Evolutionary conservation across 1,284 basidiomycete genomes (phyloP), one percentile per base, ranked within the genome.

Genomic region (Ustilago trichophora): DNA sequence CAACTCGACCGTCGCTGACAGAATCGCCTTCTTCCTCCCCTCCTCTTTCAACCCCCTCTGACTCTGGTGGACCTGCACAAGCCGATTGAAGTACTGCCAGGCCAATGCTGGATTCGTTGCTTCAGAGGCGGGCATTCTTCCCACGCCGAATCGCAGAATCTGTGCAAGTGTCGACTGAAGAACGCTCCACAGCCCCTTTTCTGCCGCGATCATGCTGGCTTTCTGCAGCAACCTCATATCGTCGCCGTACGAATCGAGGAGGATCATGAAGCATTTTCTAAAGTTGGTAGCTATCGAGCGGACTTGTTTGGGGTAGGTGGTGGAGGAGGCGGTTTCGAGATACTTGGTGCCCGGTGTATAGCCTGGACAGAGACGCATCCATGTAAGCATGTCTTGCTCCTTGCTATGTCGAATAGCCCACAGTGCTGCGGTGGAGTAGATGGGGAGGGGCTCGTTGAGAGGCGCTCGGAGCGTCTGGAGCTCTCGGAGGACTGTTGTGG

Each of bases 341-440:
- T 40, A 27, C 1, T 32, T 49, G 19, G 35, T 35, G 5, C 49
- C 36, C 6, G 57, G 42, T 7, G 13, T 26, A 31, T 53, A 49
- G 11, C 57, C 40, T 3, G 70, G 70, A n/a, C 59, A 65, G 18
- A 73, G 60, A 7, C 51, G 40, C 50, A 73, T 53, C 71, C 71
- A 73, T 9, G 16, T 18, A 32, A 73, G 54, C 51, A 57, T 52
- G 6, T 66, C 58, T 5, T 52, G 24, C 26, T 51, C 45, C 27
- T 42, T 49, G 26, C 52, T 50, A 32, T 59, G 34, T 3, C 48
- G 53, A 6, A 70, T 55, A 7, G 58, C 42, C 50, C 55, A 52
- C 12, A 73, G 27, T 12, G 71, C 71, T 1, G 71, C 71, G 32
- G 26, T 19, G 3, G 59, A 19, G 37, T 51, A 73, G 31, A 54